Evolutionary conservation across 1,284 basidiomycete genomes (phyloP), one percentile per base, ranked within the genome.

Genomic region (Ustilago lituana): DNA sequence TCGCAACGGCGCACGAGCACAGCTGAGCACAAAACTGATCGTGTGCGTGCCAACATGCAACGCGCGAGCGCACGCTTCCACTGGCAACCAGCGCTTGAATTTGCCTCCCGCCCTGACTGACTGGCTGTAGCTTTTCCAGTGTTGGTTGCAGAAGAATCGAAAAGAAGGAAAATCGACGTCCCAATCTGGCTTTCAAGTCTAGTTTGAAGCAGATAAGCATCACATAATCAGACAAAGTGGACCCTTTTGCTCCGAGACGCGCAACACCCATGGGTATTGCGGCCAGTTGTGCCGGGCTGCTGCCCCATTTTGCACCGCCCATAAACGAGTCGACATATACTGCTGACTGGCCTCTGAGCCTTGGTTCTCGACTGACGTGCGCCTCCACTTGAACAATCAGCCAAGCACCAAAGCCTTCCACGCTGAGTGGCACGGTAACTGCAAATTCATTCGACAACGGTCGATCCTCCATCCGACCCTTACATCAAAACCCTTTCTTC

Each of bases 91-190:
- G n/a, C n/a, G n/a, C n/a, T n/a, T n/a, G n/a, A n/a, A n/a, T n/a
- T n/a, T n/a, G 27, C 27, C 12, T 29, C 27, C 12, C 27, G 27
- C 27, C 27, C 27, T 7, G 7, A 29, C 27, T 29, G 7, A 12
- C 27, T 7, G 27, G n/a, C n/a, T n/a, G n/a, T n/a, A n/a, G n/a
- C n/a, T n/a, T n/a, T n/a, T 44, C 3, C 4, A 24, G 52, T 62
- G 60, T 52, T 63, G 60, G 33, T 51, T 51, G 24, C 36, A 11
- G 32, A 51, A 63, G 60, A 63, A 63, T 37, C 40, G 44, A 43
- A 51, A 45, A 56, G 60, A 63, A 63, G 53, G 47, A 63, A 63
- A 63, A 56, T 10, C 24, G 24, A n/a, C n/a, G n/a, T n/a, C n/a
- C n/a, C n/a, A n/a, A n/a, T n/a, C n/a, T n/a, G n/a, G n/a, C n/a